These are phyloP conservation scores for Candida dajiaensis DNA, from an alignment of 805 yeast species.

Conservation along the genomic window DNA sequence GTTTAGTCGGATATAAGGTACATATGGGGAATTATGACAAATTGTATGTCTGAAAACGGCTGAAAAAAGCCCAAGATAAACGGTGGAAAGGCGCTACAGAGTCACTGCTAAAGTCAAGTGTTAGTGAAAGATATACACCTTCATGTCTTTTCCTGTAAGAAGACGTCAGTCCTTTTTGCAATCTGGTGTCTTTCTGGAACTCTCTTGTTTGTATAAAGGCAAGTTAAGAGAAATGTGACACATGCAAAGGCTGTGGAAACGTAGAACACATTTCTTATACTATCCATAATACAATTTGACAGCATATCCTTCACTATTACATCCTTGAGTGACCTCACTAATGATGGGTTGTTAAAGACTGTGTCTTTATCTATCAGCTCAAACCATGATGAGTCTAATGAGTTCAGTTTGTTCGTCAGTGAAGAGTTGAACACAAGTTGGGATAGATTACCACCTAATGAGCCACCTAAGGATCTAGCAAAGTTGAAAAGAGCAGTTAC, in stretches of 20 bases:
- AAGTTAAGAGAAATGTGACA: constrained; percentile 26
- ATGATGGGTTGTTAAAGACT: constrained; percentile 3
- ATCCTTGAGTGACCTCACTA: neutral
- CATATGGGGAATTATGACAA: too few species aligned
- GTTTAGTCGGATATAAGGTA: too few species aligned
- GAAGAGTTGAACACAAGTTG: constrained; percentile 33
- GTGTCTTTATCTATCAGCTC: neutral
- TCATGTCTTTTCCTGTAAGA: neutral
- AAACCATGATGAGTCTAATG: neutral
- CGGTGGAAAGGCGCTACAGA: too few species aligned
- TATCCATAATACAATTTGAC: constrained; percentile 26
- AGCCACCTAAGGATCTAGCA: constrained; percentile 36
- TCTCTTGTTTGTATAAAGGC: constrained; percentile 36
- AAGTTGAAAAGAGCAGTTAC: constrained; percentile 38
- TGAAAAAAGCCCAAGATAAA: too few species aligned
- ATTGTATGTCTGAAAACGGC: too few species aligned
- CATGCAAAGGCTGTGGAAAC: constrained; percentile 34
- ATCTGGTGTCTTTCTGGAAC: constrained; percentile 29
- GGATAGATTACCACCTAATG: constrained; percentile 33
- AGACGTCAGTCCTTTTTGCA: neutral
- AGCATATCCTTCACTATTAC: constrained; percentile 10
- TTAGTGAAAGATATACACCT: too few species aligned
- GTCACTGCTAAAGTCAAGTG: neutral
- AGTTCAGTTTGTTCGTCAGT: constrained; percentile 15
- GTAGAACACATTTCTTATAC: constrained; percentile 36